A percentile compares a stretch with the other conserved stretches of the same genome.
phyloP scores from a whole-genome alignment of 805 yeast genomes.

The Kodamaea hsintzibuensis region DNA sequence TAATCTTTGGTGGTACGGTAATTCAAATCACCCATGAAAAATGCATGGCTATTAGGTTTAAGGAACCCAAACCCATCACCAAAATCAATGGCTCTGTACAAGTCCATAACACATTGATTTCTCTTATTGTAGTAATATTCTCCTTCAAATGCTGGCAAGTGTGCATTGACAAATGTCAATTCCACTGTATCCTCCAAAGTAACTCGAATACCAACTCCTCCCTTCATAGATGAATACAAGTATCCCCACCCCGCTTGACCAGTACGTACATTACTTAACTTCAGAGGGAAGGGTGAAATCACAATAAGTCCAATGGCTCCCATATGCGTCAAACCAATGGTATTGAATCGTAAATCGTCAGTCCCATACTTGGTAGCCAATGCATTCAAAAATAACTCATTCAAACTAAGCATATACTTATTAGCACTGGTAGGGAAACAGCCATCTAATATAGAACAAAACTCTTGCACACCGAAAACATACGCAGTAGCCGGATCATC shows the following conservation, averaged over 20 bases:
- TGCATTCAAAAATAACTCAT: slow-evolving; percentile 33
- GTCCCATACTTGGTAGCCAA: slow-evolving; percentile 36
- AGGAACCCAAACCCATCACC: slow-evolving; percentile 56
- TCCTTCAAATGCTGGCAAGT: slow-evolving; percentile 81
- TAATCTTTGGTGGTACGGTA: slow-evolving; percentile 54
- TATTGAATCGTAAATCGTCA: slow-evolving; percentile 34
- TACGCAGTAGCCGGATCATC: slow-evolving; percentile 44
- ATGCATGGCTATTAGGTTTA: slow-evolving; percentile 57
- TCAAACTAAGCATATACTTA: slow-evolving; percentile 34
- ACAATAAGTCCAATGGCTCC: slow-evolving; percentile 63
- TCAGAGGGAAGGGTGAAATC: slow-evolving; percentile 44
- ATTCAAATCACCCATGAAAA: slow-evolving; percentile 84
- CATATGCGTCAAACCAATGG: slow-evolving; percentile 44
- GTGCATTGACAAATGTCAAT: slow-evolving; percentile 68
- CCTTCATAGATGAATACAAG: slow-evolving; percentile 66
- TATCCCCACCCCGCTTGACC: slow-evolving; percentile 55
- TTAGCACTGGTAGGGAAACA: slow-evolving; percentile 42
- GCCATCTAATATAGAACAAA: slow-evolving; percentile 57
- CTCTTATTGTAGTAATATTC: slow-evolving; percentile 45
- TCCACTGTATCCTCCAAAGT: slow-evolving; percentile 28
- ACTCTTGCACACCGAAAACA: slow-evolving; percentile 69
- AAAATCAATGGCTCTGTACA: slow-evolving; percentile 50
- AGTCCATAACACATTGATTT: slow-evolving; percentile 45
- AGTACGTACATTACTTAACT: slow-evolving; percentile 23
- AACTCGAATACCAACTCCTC: slow-evolving; percentile 67